Conservation (phyloP, 1,284 basidiomycete species). For the Cryptococcus sp. region DNA sequence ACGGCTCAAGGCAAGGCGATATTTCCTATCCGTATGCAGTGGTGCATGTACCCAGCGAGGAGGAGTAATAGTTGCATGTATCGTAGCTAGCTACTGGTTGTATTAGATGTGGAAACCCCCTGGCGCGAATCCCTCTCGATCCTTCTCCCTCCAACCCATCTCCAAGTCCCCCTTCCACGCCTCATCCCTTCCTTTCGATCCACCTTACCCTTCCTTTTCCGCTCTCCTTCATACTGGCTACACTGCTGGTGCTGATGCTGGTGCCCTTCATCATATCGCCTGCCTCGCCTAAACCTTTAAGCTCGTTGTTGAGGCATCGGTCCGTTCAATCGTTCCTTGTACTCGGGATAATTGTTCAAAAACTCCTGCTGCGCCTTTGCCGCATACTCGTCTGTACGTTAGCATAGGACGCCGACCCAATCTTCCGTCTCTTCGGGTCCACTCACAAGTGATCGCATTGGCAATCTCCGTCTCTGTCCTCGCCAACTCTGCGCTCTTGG, state of each 20-base stretch:
- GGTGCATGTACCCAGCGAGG: too few relatives aligned
- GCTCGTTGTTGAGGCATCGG: neutral
- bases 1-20: too few relatives aligned
- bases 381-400: slow-evolving; percentile 9
- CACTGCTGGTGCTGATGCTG: too few relatives aligned
- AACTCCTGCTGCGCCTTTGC: slow-evolving; percentile 6
- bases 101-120: too few relatives aligned
- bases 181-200: neutral
- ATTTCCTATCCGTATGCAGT: too few relatives aligned
- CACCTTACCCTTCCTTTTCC: neutral
- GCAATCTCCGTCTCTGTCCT: slow-evolving; percentile 86
- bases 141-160: neutral
- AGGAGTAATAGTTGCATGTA: too few relatives aligned
- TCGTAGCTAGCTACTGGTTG: too few relatives aligned
- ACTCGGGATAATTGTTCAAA: neutral
- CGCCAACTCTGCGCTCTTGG: slow-evolving; percentile 75
- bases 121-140: too few relatives aligned
- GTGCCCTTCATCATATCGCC: too few relatives aligned
- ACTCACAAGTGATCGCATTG: slow-evolving; percentile 82
- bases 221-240: neutral
- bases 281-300: neutral
- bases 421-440: too few relatives aligned
- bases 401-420: too few relatives aligned
- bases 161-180: neutral
- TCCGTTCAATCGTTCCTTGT: neutral